phyloP scores from a whole-genome alignment of 805 yeast species.

The Teunomyces barrocoloradensis region DNA sequence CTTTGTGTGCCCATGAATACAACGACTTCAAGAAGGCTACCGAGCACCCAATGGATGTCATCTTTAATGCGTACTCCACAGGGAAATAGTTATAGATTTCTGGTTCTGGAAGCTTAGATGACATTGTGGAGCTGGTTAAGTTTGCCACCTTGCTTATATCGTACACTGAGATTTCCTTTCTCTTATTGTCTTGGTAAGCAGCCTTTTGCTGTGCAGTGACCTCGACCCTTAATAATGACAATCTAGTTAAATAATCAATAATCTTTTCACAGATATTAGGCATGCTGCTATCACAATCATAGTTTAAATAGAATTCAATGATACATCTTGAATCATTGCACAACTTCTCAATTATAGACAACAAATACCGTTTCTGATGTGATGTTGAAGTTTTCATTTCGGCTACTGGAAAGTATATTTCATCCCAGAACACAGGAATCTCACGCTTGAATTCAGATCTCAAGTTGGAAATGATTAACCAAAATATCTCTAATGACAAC shows the following conservation, averaged over 20 bases:
- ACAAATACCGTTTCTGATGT: constrained; percentile 87
- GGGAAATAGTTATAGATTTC: constrained; percentile 59
- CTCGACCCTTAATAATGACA: constrained; percentile 68
- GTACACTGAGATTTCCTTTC: constrained; percentile 66
- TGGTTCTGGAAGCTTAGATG: constrained; percentile 54
- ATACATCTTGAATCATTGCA: constrained; percentile 87
- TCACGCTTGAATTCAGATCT: constrained; percentile 89
- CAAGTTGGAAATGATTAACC: constrained; percentile 80
- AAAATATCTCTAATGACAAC: constrained; percentile 86
- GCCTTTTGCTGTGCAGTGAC: constrained; percentile 67
- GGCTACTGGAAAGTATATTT: constrained; percentile 89
- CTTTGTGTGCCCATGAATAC: constrained; percentile 81
- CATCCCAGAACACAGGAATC: constrained; percentile 89
- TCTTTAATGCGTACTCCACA: constrained; percentile 77
- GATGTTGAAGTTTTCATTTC: constrained; percentile 89
- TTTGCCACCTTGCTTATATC: constrained; percentile 73
- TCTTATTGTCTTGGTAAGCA: constrained; percentile 38
- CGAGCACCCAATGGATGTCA: constrained; percentile 74
- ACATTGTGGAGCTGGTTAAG: constrained; percentile 65
- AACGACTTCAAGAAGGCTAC: constrained; percentile 81
- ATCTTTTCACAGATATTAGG: constrained; percentile 84
- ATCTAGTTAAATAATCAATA: constrained; percentile 71
- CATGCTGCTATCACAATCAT: constrained; percentile 83
- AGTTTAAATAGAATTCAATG: constrained; percentile 89
- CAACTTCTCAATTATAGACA: constrained; percentile 75